A percentile compares a stretch with the other conserved stretches of the same genome.
Evolutionary conservation across 495 filamentous ascomycete genomes (phyloP).

Genomic region (Annulohypoxylon maeteangense): DNA sequence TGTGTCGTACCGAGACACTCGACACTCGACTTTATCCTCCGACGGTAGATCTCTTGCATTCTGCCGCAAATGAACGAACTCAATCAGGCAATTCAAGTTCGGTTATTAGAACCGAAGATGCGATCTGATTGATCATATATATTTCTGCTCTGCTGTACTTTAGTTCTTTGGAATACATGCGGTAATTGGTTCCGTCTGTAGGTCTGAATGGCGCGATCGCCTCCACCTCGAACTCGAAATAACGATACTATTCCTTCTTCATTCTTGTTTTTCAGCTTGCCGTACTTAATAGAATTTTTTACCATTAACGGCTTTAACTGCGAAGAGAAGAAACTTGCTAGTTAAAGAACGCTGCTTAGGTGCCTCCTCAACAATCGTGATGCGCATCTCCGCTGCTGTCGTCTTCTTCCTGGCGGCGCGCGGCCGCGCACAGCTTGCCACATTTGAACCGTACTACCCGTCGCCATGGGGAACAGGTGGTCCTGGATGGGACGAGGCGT

Average conservation of each 20-base stretch:
- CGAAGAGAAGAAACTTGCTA: background rate
- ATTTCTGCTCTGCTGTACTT: constrained; percentile 19
- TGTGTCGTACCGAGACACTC: constrained; percentile 7
- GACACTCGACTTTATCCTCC: constrained; percentile 27
- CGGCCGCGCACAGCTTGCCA: constrained; percentile 42
- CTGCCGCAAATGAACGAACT: constrained; percentile 42
- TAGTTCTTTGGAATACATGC: constrained; percentile 13
- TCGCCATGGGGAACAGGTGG: constrained; percentile 77
- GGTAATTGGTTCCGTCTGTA: constrained; percentile 30
- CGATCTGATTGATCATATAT: constrained; percentile 17
- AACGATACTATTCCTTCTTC: background rate
- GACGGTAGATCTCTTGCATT: constrained; percentile 51
- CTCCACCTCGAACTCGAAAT: constrained; percentile 7
- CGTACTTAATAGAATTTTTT: background rate
- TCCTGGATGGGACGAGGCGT: constrained; percentile 77
- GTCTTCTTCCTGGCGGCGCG: constrained; percentile 26
- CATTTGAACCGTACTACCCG: constrained; percentile 70
- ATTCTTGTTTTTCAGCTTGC: background rate
- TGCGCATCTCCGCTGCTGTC: constrained; percentile 18
- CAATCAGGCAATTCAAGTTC: constrained; percentile 38
- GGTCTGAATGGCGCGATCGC: constrained; percentile 24
- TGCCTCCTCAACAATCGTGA: background rate
- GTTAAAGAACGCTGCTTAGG: background rate
- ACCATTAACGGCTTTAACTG: background rate
- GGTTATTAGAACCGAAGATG: constrained; percentile 18